A percentile compares a stretch with the other conserved stretches of the same genome.
Evolutionary conservation across 202 grass and related monocot genomes (phyloP).

Genomic region (Zoysia matrella): DNA sequence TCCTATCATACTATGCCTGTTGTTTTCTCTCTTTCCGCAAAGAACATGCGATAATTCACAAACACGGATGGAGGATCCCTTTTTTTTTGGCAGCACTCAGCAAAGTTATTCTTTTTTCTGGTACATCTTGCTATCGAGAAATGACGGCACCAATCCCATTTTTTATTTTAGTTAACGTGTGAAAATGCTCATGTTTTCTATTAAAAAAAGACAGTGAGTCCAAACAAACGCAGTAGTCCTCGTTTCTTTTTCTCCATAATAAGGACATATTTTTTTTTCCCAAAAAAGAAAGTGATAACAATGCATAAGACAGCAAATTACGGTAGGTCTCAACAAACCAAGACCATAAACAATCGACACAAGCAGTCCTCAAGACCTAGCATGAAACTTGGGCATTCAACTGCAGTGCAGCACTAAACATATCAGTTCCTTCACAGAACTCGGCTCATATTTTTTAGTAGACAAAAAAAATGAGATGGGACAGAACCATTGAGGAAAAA

Average conservation of each 20-base stretch:
- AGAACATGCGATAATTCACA: not conserved
- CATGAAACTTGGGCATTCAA: not conserved
- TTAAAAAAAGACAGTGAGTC: not conserved
- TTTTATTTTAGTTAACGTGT: not conserved
- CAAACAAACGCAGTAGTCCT: too few species aligned
- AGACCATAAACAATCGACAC: not conserved
- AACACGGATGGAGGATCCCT: too few species aligned
- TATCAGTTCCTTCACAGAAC: not conserved
- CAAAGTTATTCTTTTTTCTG: conserved; percentile 42
- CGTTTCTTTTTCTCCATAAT: conserved; percentile 2
- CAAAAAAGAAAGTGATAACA: not conserved
- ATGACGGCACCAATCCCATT: conserved; percentile 3
- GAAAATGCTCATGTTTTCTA: not conserved
- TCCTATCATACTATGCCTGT: not conserved
- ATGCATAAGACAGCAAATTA: not conserved
- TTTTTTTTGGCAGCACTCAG: not conserved
- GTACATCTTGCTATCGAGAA: not conserved
- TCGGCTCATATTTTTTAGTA: not conserved
- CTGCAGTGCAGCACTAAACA: not conserved
- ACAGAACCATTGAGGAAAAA: not conserved
- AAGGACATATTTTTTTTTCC: too few species aligned
- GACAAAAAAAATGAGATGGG: not conserved
- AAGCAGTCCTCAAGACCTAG: not conserved
- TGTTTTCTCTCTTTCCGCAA: conserved; percentile 47
- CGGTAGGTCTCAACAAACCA: not conserved